Conservation (phyloP, 1,139 yeast species). For the Sugiyamaella neomexicana region DNA sequence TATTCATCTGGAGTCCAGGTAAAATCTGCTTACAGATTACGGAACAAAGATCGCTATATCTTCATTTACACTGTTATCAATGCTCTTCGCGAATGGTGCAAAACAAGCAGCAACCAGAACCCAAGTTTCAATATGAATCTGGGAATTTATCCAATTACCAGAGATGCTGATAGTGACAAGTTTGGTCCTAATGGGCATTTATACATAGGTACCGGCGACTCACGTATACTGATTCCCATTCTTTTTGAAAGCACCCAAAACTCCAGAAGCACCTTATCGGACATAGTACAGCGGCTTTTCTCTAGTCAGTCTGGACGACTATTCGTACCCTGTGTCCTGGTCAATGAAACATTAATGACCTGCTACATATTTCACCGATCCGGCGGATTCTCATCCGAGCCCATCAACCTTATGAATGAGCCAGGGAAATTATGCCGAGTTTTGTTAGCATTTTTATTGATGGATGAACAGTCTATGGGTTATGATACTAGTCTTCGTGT, state of each 20-base stretch:
- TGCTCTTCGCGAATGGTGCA: conserved; percentile 10
- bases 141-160: neutral
- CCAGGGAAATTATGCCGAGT: conserved; percentile 5
- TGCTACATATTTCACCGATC: conserved; percentile 9
- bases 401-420: neutral
- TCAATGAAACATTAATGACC: neutral
- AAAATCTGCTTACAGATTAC: neutral
- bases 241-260: neutral
- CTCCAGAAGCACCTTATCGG: neutral
- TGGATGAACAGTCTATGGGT: conserved; percentile 16
- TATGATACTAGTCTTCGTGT: conserved; percentile 10
- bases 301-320: conserved; percentile 3
- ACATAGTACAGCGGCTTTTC: conserved; percentile 1
- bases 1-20: neutral
- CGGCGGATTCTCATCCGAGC: conserved; percentile 7
- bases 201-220: conserved; percentile 2
- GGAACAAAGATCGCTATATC: neutral
- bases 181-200: neutral
- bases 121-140: conserved; percentile 6
- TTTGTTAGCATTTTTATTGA: conserved; percentile 4
- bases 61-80: conserved; percentile 7
- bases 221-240: conserved; percentile 5
- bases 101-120: neutral
- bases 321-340: conserved; percentile 8
- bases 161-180: neutral